Base-by-base conservation (phyloP, 176 grass and related monocot genomes). In the Calamus simplicifolius region DNA sequence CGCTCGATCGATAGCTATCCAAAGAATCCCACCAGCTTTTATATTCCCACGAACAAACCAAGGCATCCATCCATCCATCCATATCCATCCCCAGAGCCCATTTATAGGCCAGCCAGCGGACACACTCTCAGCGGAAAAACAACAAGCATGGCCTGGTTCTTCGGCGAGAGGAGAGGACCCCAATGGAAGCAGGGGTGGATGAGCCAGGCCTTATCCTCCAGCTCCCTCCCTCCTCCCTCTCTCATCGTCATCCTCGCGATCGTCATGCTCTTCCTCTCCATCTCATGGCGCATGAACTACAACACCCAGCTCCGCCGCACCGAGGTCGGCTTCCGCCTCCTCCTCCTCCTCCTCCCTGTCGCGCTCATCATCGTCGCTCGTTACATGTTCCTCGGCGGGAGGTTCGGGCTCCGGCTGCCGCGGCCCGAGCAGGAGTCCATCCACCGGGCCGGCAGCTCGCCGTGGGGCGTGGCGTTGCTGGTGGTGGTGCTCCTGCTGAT, bases 271-370 rank as follows among this genome's bases (percentile, higher is more conserved):
- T 77, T 95, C 70, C 67, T 95, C n/a, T 58, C 43, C 57, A 63
- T 80, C 56, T 89, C 81, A 54, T 85, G 79, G 77, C 85, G 89
- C 72, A 80, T 31, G 77, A 77, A 74, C 79, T 85, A 80, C 72
- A 71, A 74, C 35, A 74, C 78, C 2, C 83, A 75, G 12, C 73
- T 65, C 17, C 83, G 77, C 70, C 77, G 68, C 31, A 50, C 86
- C 27, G 68, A 62, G 5, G 58, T 66, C 73, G 69, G 83, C 29
- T 70, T 63, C 5, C 58, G 70, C 19, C 16, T 89, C 14, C 52
- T 82, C 56, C 1, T 23, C 21, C 62, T 95, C 56, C 64, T 73
- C 28, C 76, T 79, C 4, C 77, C 79, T 3, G 64, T 82, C 25
- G 80, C 77, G 63, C 81, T 95, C 50, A 64, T 95, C 49, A 52